Evolutionary conservation across 108 stramenopile species (phyloP).

Genomic region (Chaetoceros muelleri): DNA sequence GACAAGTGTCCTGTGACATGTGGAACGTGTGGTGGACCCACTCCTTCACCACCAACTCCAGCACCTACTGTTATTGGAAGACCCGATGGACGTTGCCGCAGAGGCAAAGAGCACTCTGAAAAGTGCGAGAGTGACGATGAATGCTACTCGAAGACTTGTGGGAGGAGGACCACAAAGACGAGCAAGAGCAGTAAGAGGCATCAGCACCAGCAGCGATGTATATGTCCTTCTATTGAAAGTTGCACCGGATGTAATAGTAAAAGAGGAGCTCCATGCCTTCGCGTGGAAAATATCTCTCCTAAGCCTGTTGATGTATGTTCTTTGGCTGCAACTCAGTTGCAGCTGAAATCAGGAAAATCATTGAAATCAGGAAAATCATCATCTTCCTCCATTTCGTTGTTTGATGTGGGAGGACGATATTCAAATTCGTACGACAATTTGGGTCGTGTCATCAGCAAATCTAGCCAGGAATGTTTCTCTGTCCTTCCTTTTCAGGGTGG

Average conservation of each 20-base stretch:
- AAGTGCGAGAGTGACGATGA: neutral
- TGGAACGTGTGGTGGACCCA: too few species aligned
- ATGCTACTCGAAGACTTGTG: neutral
- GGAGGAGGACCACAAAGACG: neutral
- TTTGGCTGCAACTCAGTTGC: neutral
- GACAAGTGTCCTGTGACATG: too few species aligned
- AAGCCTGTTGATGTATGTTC: neutral
- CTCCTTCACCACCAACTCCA: too few species aligned
- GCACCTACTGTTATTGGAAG: too few species aligned
- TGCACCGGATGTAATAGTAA: neutral
- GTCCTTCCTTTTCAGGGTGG: neutral
- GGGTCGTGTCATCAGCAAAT: neutral
- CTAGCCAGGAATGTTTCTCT: neutral
- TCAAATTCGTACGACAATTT: neutral
- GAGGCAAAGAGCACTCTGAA: neutral
- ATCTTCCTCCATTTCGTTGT: neutral
- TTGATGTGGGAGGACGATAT: neutral
- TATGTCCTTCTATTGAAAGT: neutral
- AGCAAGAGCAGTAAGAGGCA: too few species aligned
- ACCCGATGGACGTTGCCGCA: neutral
- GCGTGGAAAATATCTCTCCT: neutral
- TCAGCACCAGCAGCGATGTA: neutral
- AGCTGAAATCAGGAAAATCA: neutral
- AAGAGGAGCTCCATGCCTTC: neutral
- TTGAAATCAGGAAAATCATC: neutral